Evolutionary conservation across 2,329 filamentous ascomycete species (phyloP).

Genomic region (Xylariomycetidae sp.): DNA sequence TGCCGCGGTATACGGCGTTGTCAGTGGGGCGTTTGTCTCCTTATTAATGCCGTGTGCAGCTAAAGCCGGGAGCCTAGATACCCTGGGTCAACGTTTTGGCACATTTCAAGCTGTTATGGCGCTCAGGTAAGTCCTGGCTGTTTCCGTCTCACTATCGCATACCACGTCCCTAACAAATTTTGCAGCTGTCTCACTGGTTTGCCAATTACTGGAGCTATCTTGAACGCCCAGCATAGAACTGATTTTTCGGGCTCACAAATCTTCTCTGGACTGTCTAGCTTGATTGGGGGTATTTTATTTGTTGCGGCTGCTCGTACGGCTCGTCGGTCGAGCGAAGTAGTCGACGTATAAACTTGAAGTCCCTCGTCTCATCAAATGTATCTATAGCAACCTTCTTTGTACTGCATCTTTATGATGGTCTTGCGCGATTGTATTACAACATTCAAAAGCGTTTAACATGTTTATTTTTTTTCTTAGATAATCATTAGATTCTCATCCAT

Average conservation of each 20-base stretch:
- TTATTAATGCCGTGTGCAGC: slow-evolving; percentile 26
- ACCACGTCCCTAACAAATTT: not conserved
- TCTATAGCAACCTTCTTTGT: no score
- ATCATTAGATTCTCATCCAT: no score
- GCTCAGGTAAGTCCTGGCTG: slow-evolving; percentile 6
- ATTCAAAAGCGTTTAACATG: no score
- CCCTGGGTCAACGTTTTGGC: slow-evolving; percentile 30
- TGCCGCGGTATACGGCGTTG: slow-evolving; percentile 21
- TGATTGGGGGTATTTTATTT: no score
- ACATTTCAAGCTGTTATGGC: slow-evolving; percentile 10
- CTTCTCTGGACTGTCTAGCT: slow-evolving; percentile 11
- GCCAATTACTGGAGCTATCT: slow-evolving; percentile 24
- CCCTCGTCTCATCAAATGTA: no score
- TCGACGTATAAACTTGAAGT: no score
- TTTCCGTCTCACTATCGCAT: slow-evolving; percentile 1
- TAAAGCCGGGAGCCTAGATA: slow-evolving; percentile 24
- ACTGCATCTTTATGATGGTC: no score
- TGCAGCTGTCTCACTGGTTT: slow-evolving; percentile 17
- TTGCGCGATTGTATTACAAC: no score
- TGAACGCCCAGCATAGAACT: slow-evolving; percentile 12
- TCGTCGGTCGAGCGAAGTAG: no score
- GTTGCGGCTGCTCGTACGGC: no score
- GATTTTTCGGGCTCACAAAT: slow-evolving; percentile 22
- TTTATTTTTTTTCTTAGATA: no score
- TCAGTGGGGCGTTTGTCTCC: slow-evolving; percentile 24